Conservation (phyloP, 139 green algal species). For the Limnomonas spitsbergensis region DNA sequence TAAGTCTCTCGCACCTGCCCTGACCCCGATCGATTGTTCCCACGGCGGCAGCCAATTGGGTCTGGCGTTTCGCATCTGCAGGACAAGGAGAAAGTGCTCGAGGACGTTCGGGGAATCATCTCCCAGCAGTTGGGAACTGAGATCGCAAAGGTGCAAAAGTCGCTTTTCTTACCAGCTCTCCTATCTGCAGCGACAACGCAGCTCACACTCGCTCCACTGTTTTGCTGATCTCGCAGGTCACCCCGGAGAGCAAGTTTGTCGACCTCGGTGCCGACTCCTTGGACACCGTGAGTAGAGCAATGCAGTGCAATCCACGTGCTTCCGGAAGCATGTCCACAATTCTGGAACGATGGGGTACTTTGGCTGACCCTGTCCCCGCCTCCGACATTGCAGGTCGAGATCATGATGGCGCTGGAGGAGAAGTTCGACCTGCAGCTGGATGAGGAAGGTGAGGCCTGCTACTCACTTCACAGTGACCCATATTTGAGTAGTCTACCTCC, state of each 20-base stretch:
- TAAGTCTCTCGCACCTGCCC: background rate
- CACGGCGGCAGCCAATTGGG: background rate
- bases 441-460: conserved; percentile 86
- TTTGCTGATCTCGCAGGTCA: conserved; percentile 58
- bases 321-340: background rate
- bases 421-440: conserved; percentile 95
- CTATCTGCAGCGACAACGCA: background rate
- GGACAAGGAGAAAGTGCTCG: conserved; percentile 80
- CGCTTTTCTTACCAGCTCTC: background rate
- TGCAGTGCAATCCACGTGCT: background rate
- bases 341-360: too few relatives aligned
- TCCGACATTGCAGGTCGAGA: conserved; percentile 74
- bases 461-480: too few relatives aligned
- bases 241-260: conserved; percentile 86
- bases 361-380: too few relatives aligned
- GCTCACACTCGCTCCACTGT: background rate
- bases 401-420: conserved; percentile 99
- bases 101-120: conserved; percentile 88
- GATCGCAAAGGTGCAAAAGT: conserved; percentile 60
- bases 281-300: conserved; percentile 82
- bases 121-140: conserved; percentile 91
- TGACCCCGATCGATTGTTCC: background rate
- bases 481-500: too few relatives aligned
- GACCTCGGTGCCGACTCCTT: conserved; percentile 96
- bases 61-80: conserved; percentile 24